Evolutionary conservation across 306 rosid genomes (phyloP), one percentile per base, ranked within the genome.

Genomic region (Urtica urens): DNA sequence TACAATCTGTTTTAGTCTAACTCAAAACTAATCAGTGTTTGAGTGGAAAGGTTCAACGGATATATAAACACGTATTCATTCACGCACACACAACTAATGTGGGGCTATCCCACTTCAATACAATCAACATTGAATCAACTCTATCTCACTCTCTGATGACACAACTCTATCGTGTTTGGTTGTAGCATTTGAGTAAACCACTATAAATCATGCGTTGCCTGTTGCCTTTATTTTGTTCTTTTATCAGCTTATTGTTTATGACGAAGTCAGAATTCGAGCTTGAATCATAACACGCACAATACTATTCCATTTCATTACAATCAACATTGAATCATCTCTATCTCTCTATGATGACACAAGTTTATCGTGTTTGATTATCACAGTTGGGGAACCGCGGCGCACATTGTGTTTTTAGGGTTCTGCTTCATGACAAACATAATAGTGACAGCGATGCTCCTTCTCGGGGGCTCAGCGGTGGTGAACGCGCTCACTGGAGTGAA

Each of bases 401-500:
- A 88, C 69, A 44, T 78, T 39, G 95, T 88, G 46, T 83, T 88
- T 70, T 93, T 83, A 42, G 49, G 55, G 33, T 88, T 88, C 80
- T 88, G 94, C 77, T 76, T 83, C 43, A 34, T 88, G 83, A 88
- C 95, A 17, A 88, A 88, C 34, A 76, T 88, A 30, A 81, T 80
- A 39, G 96, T 88, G 3, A 88, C 90, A 0, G 95, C 96, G 27
- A 88, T 88, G 96, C 67, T 88, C 62, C 90, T 88, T 17, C 96
- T 88, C 3, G 96, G 96, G 25, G 96, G 96, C 51, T 88, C 95
- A 27, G 96, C 95, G 0, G 96, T 83, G 52, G 93, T 83, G 34
- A 81, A 80, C 61, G 96, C 94, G 23, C 83, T 87, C 46, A 83
- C 94, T 6, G 94, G 96, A 53, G 94, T 83, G 27, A 83, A 87